A percentile compares a stretch with the other conserved stretches of the same genome.
Evolutionary conservation across 73 alveolate genomes (phyloP).

Genomic region (Effrenium voratum): DNA sequence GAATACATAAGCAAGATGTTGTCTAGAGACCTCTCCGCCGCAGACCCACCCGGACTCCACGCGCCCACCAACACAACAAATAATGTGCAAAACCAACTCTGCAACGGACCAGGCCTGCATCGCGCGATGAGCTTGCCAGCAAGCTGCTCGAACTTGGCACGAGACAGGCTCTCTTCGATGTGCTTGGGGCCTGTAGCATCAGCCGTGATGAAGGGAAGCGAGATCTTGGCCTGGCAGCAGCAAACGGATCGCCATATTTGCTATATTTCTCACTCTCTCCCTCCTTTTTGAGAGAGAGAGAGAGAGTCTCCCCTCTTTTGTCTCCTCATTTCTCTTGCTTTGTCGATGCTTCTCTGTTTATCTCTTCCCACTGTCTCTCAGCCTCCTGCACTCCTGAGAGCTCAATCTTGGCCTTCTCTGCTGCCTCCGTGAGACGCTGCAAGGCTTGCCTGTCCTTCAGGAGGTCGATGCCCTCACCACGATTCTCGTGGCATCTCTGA

Average conservation of each 20-base stretch:
- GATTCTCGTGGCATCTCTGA: conserved; percentile 94
- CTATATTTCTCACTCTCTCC: no score
- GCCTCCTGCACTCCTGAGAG: conserved; percentile 95
- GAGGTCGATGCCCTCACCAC: conserved; percentile 96
- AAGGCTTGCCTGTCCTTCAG: conserved; percentile 96
- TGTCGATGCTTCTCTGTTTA: no score
- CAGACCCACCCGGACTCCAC: conserved; percentile 96
- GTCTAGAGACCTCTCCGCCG: conserved; percentile 96
- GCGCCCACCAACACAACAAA: conserved; percentile 98
- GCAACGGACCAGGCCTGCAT: conserved; percentile 95
- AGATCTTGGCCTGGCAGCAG: conserved; percentile 92
- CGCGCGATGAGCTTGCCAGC: conserved; percentile 96
- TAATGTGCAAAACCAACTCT: conserved; percentile 98
- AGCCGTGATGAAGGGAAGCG: conserved; percentile 97
- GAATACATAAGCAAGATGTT: no score
- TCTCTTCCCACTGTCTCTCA: conserved; percentile 20
- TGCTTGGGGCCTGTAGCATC: conserved; percentile 98
- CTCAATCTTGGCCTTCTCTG: conserved; percentile 99
- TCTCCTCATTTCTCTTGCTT: no score
- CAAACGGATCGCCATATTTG: no score
- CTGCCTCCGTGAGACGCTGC: conserved; percentile 98
- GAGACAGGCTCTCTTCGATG: conserved; percentile 95
- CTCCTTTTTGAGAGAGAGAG: no score
- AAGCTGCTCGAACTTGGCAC: conserved; percentile 99
- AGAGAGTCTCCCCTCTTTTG: no score